A percentile compares a stretch with the other conserved stretches of the same genome.
These are phyloP conservation scores for Alternaria infectoria DNA, from an alignment of 2,329 filamentous ascomycete species.

Conservation along the genomic window DNA sequence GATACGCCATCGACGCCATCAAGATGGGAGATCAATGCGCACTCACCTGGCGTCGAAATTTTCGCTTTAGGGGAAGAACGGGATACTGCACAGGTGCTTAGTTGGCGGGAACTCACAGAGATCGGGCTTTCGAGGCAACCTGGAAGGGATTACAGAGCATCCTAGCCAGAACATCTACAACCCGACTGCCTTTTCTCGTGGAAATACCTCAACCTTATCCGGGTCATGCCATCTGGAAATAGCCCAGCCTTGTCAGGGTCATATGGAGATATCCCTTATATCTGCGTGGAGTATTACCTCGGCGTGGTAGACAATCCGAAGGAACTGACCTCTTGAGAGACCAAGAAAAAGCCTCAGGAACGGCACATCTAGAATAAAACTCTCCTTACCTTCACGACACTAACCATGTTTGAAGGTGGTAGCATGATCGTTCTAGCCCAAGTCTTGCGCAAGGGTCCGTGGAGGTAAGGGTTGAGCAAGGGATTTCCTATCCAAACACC, in stretches of 20 bases:
- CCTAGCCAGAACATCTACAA: neutral
- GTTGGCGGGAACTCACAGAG: neutral
- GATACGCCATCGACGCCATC: neutral
- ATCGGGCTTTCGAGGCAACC: neutral
- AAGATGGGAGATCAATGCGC: neutral
- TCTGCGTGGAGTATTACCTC: neutral
- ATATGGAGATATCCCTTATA: neutral
- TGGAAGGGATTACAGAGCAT: neutral
- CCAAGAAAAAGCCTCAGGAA: neutral
- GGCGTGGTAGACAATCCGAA: neutral
- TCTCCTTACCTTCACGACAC: neutral
- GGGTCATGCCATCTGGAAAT: neutral
- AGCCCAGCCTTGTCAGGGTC: neutral
- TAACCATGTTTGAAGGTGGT: neutral
- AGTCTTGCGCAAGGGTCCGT: neutral
- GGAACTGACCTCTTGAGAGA: neutral
- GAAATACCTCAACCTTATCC: neutral
- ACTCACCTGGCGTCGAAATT: neutral
- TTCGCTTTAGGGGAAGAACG: neutral
- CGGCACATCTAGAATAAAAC: neutral
- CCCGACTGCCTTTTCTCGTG: neutral
- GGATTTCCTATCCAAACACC: neutral
- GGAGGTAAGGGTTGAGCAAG: slow-evolving; percentile 1
- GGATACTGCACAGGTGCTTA: neutral
- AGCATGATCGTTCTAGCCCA: neutral